Evolutionary conservation across 495 filamentous ascomycete genomes (phyloP).

Genomic region (Talaromyces thailandensis): DNA sequence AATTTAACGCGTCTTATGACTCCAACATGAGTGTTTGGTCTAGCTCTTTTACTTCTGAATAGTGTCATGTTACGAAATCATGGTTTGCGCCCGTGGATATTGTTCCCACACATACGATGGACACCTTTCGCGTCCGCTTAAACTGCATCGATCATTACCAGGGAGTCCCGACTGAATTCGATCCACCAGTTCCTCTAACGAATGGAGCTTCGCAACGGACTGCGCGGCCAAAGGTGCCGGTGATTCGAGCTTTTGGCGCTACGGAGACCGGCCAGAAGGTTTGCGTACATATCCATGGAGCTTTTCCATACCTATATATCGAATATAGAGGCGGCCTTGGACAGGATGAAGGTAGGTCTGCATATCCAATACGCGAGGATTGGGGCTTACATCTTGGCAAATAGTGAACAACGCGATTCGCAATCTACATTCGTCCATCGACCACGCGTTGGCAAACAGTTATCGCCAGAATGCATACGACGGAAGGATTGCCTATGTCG

Average conservation of each 20-base stretch:
- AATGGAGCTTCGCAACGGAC: conserved; percentile 37
- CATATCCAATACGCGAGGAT: background rate
- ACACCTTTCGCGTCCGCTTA: conserved; percentile 74
- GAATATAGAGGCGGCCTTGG: conserved; percentile 69
- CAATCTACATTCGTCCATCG: conserved; percentile 68
- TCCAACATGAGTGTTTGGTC: background rate
- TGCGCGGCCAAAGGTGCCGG: conserved; percentile 63
- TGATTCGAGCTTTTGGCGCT: conserved; percentile 85
- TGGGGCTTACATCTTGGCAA: background rate
- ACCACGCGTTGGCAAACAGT: conserved; percentile 73
- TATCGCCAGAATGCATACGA: conserved; percentile 68
- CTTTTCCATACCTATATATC: conserved; percentile 88
- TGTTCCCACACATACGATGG: conserved; percentile 30
- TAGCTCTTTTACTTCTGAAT: background rate
- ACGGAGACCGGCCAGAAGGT: conserved; percentile 95
- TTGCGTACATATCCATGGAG: conserved; percentile 93
- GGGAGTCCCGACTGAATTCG: conserved; percentile 63
- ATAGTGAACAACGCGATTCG: conserved; percentile 62
- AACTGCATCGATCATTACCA: conserved; percentile 96
- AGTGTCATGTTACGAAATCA: background rate
- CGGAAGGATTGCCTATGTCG: conserved; percentile 64
- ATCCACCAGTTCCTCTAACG: conserved; percentile 61
- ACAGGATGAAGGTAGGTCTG: conserved; percentile 50
- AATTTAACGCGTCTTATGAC: background rate
- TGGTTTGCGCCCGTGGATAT: background rate